Evolutionary conservation across 2,329 filamentous ascomycete genomes (phyloP).

Genomic region (Malbranchea zuffiana): DNA sequence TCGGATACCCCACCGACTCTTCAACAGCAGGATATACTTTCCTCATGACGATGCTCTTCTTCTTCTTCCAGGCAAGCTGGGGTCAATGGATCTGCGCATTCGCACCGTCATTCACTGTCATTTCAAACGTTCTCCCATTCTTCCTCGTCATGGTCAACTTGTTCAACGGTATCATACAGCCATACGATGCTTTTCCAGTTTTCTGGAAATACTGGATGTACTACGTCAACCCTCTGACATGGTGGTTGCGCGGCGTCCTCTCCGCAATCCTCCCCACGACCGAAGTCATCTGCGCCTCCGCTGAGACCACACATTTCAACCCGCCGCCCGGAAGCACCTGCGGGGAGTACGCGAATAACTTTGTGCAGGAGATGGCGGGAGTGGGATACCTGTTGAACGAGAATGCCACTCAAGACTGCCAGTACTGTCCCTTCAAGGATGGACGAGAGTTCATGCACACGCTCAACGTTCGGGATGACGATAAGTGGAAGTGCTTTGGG

Average conservation of each 20-base stretch:
- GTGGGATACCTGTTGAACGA: slow-evolving; percentile 50
- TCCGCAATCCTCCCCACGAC: slow-evolving; percentile 49
- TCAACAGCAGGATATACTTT: slow-evolving; percentile 66
- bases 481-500: slow-evolving; percentile 11
- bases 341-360: slow-evolving; percentile 50
- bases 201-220: slow-evolving; percentile 67
- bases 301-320: slow-evolving; percentile 56
- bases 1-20: slow-evolving; percentile 55
- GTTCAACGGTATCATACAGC: slow-evolving; percentile 67
- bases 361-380: slow-evolving; percentile 41
- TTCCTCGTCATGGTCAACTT: slow-evolving; percentile 68
- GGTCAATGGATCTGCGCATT: slow-evolving; percentile 80
- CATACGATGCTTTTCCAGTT: slow-evolving; percentile 52
- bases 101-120: slow-evolving; percentile 66
- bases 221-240: slow-evolving; percentile 57
- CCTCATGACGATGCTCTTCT: slow-evolving; percentile 68
- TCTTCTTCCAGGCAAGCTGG: slow-evolving; percentile 63
- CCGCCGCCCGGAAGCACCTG: slow-evolving; percentile 56
- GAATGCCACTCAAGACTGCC: slow-evolving; percentile 44
- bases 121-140: slow-evolving; percentile 59
- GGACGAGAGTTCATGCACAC: slow-evolving; percentile 6
- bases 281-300: slow-evolving; percentile 40
- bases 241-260: slow-evolving; percentile 61
- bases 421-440: slow-evolving; percentile 11
- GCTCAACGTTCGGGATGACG: slow-evolving; percentile 7